These are phyloP conservation scores for Gnaphalium uliginosum DNA, from an alignment of 129 eudicot genomes.

Conservation along the genomic window DNA sequence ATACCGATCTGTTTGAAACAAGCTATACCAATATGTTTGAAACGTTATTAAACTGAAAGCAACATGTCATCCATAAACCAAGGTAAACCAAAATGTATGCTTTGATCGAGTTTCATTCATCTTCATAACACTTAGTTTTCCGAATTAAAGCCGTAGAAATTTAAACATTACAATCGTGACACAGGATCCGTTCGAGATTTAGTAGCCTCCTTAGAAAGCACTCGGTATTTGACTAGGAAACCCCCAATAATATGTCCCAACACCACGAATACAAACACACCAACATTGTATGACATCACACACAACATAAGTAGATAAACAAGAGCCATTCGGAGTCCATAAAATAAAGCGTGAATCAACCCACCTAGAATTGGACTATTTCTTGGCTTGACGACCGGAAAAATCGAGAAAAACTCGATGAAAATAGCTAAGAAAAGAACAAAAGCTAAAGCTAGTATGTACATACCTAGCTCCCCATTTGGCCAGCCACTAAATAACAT, in stretches of 20 bases:
- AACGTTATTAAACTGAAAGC: not conserved
- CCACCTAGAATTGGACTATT: conserved; percentile 36
- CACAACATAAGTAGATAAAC: conserved; percentile 64
- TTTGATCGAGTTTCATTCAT: not conserved
- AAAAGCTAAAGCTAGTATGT: conserved; percentile 51
- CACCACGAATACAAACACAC: conserved; percentile 53
- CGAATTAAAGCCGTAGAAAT: not conserved
- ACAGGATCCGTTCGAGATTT: conserved; percentile 29
- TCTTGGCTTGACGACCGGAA: conserved; percentile 28
- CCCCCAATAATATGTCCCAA: conserved; percentile 57
- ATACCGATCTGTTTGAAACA: not conserved
- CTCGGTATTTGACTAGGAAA: conserved; percentile 44
- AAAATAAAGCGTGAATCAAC: conserved; percentile 37
- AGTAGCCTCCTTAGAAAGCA: conserved; percentile 23
- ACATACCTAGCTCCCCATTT: conserved; percentile 44
- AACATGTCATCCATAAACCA: not conserved
- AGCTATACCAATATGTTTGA: not conserved
- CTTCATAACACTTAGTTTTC: not conserved
- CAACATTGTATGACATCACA: conserved; percentile 75
- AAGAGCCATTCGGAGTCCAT: conserved; percentile 54
- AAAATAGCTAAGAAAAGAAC: conserved; percentile 44
- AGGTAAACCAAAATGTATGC: not conserved
- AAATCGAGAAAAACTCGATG: conserved; percentile 40
- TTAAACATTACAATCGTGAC: conserved; percentile 10
- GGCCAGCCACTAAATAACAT: conserved; percentile 69